phyloP scores from a whole-genome alignment of 2,329 filamentous ascomycete species.

The Fonsecaea pedrosoi region DNA sequence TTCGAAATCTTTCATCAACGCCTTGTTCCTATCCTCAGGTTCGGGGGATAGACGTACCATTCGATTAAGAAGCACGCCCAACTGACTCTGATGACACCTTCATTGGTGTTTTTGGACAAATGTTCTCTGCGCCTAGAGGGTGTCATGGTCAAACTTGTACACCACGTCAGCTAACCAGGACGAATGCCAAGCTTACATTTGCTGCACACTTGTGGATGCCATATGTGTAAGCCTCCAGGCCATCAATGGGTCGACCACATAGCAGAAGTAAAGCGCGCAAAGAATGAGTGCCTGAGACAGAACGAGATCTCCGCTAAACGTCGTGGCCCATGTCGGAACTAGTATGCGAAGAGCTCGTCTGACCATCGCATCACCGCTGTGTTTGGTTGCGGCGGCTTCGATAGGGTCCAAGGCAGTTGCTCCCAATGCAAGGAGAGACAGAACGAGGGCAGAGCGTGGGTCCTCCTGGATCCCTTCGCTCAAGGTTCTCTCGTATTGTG shows the following conservation, averaged over 20 bases:
- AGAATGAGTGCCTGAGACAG: slow-evolving; percentile 16
- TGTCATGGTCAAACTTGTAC: neutral
- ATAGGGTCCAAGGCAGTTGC: neutral
- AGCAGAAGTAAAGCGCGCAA: slow-evolving; percentile 17
- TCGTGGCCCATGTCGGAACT: slow-evolving; percentile 6
- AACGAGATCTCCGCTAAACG: neutral
- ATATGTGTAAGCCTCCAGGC: slow-evolving; percentile 22
- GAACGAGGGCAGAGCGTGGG: neutral
- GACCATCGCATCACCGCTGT: neutral
- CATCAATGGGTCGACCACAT: slow-evolving; percentile 9
- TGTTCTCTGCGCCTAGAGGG: neutral
- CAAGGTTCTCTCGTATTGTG: neutral
- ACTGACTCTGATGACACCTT: slow-evolving; percentile 12
- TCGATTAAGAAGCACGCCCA: slow-evolving; percentile 20
- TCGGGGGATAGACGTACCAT: slow-evolving; percentile 10
- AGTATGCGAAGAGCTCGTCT: slow-evolving; percentile 9
- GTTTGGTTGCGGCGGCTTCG: neutral
- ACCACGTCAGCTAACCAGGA: neutral
- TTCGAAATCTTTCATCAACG: neutral
- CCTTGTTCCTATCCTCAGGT: neutral
- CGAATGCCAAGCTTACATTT: slow-evolving; percentile 16
- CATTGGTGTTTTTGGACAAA: slow-evolving; percentile 2
- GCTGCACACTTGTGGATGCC: slow-evolving; percentile 24
- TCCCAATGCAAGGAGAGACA: slow-evolving; percentile 2
- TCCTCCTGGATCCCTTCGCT: neutral